Percentiles rank a stretch among this genome's conserved stretches.
Conservation (phyloP, 2,329 filamentous ascomycete genomes). For the Cladosporium austrohemisphaericum region DNA sequence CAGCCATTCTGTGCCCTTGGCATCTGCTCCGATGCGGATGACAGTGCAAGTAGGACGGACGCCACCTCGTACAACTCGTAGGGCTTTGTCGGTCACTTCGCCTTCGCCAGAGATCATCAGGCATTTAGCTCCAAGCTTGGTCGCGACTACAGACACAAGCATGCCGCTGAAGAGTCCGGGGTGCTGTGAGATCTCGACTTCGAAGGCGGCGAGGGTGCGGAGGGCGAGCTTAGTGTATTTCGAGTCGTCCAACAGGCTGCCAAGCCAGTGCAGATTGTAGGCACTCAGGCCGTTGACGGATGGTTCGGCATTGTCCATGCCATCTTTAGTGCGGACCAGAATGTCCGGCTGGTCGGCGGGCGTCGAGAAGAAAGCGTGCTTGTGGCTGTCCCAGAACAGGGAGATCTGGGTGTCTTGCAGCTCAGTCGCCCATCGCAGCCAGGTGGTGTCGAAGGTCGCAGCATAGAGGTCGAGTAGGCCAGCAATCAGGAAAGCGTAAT, state of each 20-base stretch:
- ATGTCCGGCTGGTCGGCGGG: slow-evolving; percentile 60
- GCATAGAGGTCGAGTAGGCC: slow-evolving; percentile 83
- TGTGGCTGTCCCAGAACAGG: slow-evolving; percentile 68
- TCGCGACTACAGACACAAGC: slow-evolving; percentile 69
- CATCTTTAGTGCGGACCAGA: slow-evolving; percentile 86
- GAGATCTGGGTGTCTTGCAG: slow-evolving; percentile 73
- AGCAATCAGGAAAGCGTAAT: slow-evolving; percentile 85
- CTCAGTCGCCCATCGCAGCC: slow-evolving; percentile 75
- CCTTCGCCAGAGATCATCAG: slow-evolving; percentile 54
- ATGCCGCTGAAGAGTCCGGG: slow-evolving; percentile 86
- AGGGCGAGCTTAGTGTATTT: slow-evolving; percentile 62
- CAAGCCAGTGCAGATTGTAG: slow-evolving; percentile 79
- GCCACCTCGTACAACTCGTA: slow-evolving; percentile 38
- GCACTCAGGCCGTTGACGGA: slow-evolving; percentile 87
- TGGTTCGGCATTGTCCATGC: slow-evolving; percentile 88
- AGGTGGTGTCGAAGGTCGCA: slow-evolving; percentile 70
- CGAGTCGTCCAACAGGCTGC: slow-evolving; percentile 63
- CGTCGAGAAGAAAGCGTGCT: slow-evolving; percentile 69
- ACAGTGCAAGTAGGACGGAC: slow-evolving; percentile 37
- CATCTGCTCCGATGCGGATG: slow-evolving; percentile 36
- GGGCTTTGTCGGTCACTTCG: slow-evolving; percentile 38
- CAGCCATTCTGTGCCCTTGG: slow-evolving; percentile 45
- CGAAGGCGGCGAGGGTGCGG: slow-evolving; percentile 78
- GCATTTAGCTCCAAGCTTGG: slow-evolving; percentile 64
- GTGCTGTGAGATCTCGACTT: slow-evolving; percentile 87